A percentile compares a stretch with the other conserved stretches of the same genome.
Conservation (phyloP, 164 flowering plant species). For the Piper betle region DNA sequence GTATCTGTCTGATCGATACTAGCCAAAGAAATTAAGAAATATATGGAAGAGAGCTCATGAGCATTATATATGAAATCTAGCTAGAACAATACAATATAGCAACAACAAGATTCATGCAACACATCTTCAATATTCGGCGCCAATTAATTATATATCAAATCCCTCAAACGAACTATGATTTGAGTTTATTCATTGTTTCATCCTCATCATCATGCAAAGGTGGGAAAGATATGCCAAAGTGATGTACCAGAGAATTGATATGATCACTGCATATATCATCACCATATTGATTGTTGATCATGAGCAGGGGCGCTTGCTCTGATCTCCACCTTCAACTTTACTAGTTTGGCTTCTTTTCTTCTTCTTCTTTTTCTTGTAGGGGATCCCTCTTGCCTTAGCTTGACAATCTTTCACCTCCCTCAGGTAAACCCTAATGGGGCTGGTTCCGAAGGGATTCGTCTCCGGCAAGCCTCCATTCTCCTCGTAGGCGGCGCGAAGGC, state of each 20-base stretch:
- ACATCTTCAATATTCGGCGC: background rate
- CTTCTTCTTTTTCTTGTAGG: slow-evolving; percentile 35
- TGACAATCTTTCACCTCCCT: slow-evolving; percentile 34
- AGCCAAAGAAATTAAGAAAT: background rate
- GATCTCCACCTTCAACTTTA: slow-evolving; percentile 7
- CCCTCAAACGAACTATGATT: background rate
- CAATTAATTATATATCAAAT: too few relatives aligned
- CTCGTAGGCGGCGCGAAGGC: slow-evolving; percentile 34
- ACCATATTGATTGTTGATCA: too few relatives aligned
- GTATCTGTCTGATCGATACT: background rate
- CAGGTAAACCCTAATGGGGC: slow-evolving; percentile 23
- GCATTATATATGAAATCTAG: too few relatives aligned
- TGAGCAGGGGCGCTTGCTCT: slow-evolving; percentile 7
- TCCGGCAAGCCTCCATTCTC: slow-evolving; percentile 29
- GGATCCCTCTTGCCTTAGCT: slow-evolving; percentile 35
- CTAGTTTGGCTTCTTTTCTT: slow-evolving; percentile 15
- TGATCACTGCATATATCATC: too few relatives aligned
- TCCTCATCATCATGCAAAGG: background rate
- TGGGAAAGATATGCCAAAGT: too few relatives aligned
- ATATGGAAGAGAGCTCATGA: background rate
- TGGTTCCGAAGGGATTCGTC: slow-evolving; percentile 29
- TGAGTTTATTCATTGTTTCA: background rate
- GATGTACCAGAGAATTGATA: too few relatives aligned
- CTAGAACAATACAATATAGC: too few relatives aligned
- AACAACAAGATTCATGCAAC: background rate